Conservation (phyloP, 805 yeast species). For the Naumovozyma castellii region DNA sequence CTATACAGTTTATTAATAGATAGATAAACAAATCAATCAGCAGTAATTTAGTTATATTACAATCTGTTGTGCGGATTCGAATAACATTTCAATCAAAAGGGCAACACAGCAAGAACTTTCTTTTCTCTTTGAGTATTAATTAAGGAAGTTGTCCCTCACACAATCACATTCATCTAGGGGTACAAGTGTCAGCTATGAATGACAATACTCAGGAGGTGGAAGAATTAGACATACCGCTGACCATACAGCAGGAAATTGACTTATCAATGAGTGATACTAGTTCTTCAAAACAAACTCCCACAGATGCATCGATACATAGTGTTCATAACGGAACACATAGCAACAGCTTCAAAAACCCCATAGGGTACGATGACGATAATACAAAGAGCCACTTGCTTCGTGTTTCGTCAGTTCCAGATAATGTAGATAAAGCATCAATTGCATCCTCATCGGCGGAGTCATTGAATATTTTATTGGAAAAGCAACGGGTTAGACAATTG, state of each 20-base stretch:
- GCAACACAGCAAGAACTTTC: too few species aligned
- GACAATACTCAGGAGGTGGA: background rate
- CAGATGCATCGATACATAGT: background rate
- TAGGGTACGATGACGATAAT: background rate
- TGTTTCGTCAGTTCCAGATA: background rate
- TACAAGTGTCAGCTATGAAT: background rate
- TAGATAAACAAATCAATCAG: too few species aligned
- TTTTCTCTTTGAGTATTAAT: too few species aligned
- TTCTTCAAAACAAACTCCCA: background rate
- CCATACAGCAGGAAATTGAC: constrained; percentile 16
- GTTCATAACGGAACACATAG: too few species aligned
- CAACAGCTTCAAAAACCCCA: too few species aligned
- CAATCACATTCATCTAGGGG: too few species aligned
- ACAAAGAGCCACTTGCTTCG: background rate
- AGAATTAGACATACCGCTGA: constrained; percentile 24
- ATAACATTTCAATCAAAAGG: too few species aligned
- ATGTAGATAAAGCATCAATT: constrained; percentile 4
- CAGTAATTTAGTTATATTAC: too few species aligned
- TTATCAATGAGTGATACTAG: constrained; percentile 3
- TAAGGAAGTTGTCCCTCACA: too few species aligned
- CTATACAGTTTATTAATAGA: too few species aligned
- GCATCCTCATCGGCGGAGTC: constrained; percentile 26
- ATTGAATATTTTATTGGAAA: constrained; percentile 31
- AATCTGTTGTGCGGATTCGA: too few species aligned
- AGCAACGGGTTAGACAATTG: constrained; percentile 33